A percentile compares a stretch with the other conserved stretches of the same genome.
Conservation (phyloP, 495 filamentous ascomycete genomes). For the Cercophora newfieldiana region DNA sequence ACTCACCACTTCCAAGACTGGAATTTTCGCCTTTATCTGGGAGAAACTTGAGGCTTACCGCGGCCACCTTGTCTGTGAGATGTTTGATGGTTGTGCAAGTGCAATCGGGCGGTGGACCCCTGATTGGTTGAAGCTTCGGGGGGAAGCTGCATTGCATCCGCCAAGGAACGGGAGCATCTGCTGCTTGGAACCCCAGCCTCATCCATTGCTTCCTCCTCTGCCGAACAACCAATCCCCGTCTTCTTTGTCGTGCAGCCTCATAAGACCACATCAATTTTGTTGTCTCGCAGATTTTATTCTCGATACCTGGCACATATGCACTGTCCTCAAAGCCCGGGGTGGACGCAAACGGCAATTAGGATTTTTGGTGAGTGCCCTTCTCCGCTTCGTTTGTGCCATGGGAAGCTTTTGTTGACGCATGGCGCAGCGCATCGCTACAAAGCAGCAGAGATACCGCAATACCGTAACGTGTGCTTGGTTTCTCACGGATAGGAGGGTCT, state of each 20-base stretch:
- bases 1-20: too few relatives aligned
- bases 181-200: not conserved
- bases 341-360: not conserved
- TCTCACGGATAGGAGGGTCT: too few relatives aligned
- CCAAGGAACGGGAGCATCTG: not conserved
- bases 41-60: too few relatives aligned
- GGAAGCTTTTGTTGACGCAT: not conserved
- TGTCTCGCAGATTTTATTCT: not conserved
- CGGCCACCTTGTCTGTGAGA: too few relatives aligned
- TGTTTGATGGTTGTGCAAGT: not conserved
- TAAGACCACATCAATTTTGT: not conserved
- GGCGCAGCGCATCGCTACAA: not conserved
- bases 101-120: not conserved
- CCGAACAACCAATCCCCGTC: not conserved
- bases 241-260: not conserved
- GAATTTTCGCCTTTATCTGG: too few relatives aligned
- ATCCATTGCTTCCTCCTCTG: not conserved
- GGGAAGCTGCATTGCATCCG: slow-evolving; percentile 13
- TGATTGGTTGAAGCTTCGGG: not conserved
- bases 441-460: not conserved
- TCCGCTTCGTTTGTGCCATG: not conserved
- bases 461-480: too few relatives aligned
- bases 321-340: not conserved
- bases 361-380: not conserved
- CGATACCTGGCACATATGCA: not conserved